Conservation (phyloP, 2,329 filamentous ascomycete genomes). For the Cercospora zeae-maydis region DNA sequence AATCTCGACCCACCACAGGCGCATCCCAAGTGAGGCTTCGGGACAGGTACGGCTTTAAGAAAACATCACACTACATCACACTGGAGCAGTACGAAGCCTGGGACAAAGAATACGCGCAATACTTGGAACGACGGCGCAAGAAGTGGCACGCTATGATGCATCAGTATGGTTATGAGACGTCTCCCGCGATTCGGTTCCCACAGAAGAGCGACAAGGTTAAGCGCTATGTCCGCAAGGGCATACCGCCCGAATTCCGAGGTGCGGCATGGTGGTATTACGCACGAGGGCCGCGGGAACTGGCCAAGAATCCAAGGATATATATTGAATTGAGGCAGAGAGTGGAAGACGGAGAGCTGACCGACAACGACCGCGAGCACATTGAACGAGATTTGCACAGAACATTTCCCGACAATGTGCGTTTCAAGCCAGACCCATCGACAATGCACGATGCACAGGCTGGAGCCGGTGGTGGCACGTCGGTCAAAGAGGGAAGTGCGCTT, state of each 20-base stretch:
- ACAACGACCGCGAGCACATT: conserved; percentile 81
- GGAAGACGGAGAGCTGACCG: conserved; percentile 56
- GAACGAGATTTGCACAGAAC: conserved; percentile 91
- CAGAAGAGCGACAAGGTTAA: conserved; percentile 78
- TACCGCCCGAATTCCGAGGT: conserved; percentile 91
- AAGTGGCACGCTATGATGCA: conserved; percentile 81
- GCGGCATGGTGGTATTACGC: conserved; percentile 97
- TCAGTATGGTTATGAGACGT: conserved; percentile 67
- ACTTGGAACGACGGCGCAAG: conserved; percentile 67
- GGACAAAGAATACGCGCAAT: conserved; percentile 70
- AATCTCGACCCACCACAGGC: conserved; percentile 8
- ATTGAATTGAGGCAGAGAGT: conserved; percentile 64
- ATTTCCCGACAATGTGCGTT: conserved; percentile 89
- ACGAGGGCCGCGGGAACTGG: conserved; percentile 74
- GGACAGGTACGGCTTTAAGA: conserved; percentile 90
- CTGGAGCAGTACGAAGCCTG: conserved; percentile 76
- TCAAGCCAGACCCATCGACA: conserved; percentile 63
- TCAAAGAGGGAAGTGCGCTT: conserved; percentile 16
- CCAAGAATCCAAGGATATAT: conserved; percentile 74
- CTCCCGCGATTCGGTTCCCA: conserved; percentile 72
- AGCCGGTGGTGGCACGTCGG: conserved; percentile 28
- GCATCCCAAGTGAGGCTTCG: conserved; percentile 44
- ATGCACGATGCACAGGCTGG: conserved; percentile 32
- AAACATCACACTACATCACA: conserved; percentile 74
- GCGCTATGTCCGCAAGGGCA: conserved; percentile 86